Base-by-base conservation (phyloP, 2,329 filamentous ascomycete genomes). In the Trichoderma sp. region DNA sequence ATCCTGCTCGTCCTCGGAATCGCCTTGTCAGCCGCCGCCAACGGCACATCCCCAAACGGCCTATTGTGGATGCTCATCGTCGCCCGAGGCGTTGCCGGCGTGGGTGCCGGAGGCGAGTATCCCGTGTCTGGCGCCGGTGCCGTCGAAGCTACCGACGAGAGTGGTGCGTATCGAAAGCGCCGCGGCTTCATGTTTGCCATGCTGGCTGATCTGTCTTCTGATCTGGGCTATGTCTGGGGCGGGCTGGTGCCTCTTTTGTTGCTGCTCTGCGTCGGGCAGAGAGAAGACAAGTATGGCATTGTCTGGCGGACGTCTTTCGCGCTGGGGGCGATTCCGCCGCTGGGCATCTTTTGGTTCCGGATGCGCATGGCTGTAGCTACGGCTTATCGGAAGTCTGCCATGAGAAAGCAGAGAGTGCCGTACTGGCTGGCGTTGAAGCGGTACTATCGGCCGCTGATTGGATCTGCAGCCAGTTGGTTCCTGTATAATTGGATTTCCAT, bases 161-260 rank as follows among this genome's bases (percentile, higher is more conserved):
- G 77, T 59, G 75, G 73, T 8, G 73, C 75, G 16, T 79, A 81
- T 62, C 81, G 84, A 47, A 84, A 83, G 70, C 79, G 79, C 43
- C 79, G 85, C 47, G 85, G 86, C 4, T 86, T 87, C 75, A 83
- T 88, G 74, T 86, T 88, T 68, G 85, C 85, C n/a, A 82, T 87
- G 79, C 79, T 86, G 14, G 81, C 82, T 1, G 83, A 87, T 72
- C 75, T 88, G 6, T 83, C 85, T 0, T 79, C 81, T 1, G 82
- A 81, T 1, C 75, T 88, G 11, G 85, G 85, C 0, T 87, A 85
- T 71, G 82, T 85, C 4, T 85, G 82, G 74, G 83, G 80, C 5
- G 83, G 82, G 0, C 74, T 86, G 0, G 81, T 86, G 0, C 83
- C 85, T 1, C 75, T 88, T 10, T 79, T 88, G 0, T 74, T 88